Evolutionary conservation across 2,329 filamentous ascomycete genomes (phyloP), one percentile per base, ranked within the genome.

Genomic region (Xylariaceae sp.): DNA sequence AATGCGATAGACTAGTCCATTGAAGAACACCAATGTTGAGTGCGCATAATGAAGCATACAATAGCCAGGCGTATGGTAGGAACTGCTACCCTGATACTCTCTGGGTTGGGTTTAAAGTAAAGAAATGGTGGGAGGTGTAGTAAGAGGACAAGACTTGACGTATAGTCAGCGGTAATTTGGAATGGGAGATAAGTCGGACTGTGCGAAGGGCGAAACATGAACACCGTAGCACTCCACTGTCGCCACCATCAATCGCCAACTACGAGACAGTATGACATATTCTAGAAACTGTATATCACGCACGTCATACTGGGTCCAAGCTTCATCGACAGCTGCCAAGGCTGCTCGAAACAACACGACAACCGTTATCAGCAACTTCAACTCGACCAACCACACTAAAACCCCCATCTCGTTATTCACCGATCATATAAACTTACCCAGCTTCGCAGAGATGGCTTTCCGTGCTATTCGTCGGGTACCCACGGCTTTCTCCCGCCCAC

Each of bases 401-500:
- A n/a, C 21, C 3, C 36, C 33, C 8, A 11, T 18, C n/a, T 8
- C 21, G 8, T 9, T 33, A 33, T 33, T 6, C n/a, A 20, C 44
- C 13, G n/a, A n/a, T n/a, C n/a, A n/a, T n/a, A n/a, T 26, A 43
- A 13, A 13, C 20, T 43, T 3, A 3, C 16, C 11, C 30, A 33
- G 3, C 23, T 29, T 27, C 23, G 24, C 29, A 18, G 10, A n/a
- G 20, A 69, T 66, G 65, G 61, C 66, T 16, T 63, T 67, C 63
- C 64, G 66, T 44, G 57, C 60, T 18, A 51, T 65, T 39, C 61
- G 64, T 50, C 55, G 56, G 24, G 45, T 52, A 27, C 54, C 63
- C 49, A 21, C 41, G 33, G 32, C 47, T 47, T 16, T 46, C 20
- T 43, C 55, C 35, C 47, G 53, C 24, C 54, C 53, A 13, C 30